Conservation (phyloP, 2,329 filamentous ascomycete species). For the Fonsecaea erecta region DNA sequence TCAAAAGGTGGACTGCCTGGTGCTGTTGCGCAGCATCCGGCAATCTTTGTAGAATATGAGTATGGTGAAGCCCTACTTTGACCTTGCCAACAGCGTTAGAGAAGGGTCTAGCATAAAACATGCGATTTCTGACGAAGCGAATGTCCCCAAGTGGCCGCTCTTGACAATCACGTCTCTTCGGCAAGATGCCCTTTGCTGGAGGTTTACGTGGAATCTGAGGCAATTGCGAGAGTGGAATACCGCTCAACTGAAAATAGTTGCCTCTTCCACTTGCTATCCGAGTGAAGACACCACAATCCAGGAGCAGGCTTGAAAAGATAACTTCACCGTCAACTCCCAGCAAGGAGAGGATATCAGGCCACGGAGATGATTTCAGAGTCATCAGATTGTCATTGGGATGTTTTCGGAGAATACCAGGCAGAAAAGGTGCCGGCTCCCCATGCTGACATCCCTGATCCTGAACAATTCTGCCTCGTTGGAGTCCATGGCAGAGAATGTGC, state of each 20-base stretch:
- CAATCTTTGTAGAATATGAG: slow-evolving; percentile 81
- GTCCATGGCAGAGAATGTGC: slow-evolving; percentile 85
- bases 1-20: slow-evolving; percentile 74
- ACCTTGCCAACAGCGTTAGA: slow-evolving; percentile 71
- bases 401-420: slow-evolving; percentile 68
- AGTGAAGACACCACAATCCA: slow-evolving; percentile 77
- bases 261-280: slow-evolving; percentile 62
- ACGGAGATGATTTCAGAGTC: slow-evolving; percentile 70
- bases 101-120: slow-evolving; percentile 79
- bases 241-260: slow-evolving; percentile 80
- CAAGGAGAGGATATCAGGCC: slow-evolving; percentile 74
- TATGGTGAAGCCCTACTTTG: slow-evolving; percentile 76
- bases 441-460: neutral
- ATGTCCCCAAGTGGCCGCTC: slow-evolving; percentile 12
- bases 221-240: slow-evolving; percentile 44
- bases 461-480: slow-evolving; percentile 50
- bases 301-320: slow-evolving; percentile 76
- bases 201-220: neutral
- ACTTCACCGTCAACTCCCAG: slow-evolving; percentile 75
- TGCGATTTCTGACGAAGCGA: slow-evolving; percentile 75
- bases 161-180: neutral
- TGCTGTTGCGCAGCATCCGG: slow-evolving; percentile 52
- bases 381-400: slow-evolving; percentile 73
- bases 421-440: slow-evolving; percentile 48
- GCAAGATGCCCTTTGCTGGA: neutral